These are phyloP conservation scores for Cercospora sojina DNA, from an alignment of 2,329 filamentous ascomycete genomes.

Conservation along the genomic window DNA sequence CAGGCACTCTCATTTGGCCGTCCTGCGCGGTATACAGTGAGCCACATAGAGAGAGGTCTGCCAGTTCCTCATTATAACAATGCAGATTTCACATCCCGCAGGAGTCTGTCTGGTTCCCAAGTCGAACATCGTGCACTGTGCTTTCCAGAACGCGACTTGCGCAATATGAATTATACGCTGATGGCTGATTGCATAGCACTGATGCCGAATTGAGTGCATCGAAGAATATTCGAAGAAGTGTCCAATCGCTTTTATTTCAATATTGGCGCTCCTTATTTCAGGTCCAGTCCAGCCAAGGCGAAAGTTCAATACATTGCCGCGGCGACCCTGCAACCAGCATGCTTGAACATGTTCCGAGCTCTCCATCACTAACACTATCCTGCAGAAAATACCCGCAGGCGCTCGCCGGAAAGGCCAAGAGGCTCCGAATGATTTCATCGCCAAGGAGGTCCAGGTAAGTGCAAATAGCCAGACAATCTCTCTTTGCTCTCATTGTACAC, in stretches of 20 bases:
- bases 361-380: not conserved
- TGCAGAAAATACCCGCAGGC: slow-evolving; percentile 11
- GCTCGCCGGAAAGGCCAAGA: slow-evolving; percentile 9
- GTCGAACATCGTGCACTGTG: not conserved
- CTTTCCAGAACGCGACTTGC: not conserved
- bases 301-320: not conserved
- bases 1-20: not conserved
- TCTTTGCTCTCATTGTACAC: slow-evolving; percentile 16
- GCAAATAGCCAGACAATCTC: slow-evolving; percentile 18
- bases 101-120: not conserved
- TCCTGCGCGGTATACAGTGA: not conserved
- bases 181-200: not conserved
- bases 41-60: not conserved
- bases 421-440: not conserved
- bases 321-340: not conserved
- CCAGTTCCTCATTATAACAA: not conserved
- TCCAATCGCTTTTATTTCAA: not conserved
- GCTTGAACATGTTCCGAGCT: not conserved
- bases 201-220: not conserved
- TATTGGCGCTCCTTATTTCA: not conserved
- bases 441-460: slow-evolving; percentile 4
- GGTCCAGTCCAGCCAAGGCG: not conserved
- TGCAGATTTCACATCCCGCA: not conserved
- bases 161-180: not conserved
- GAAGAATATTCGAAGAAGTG: not conserved